phyloP scores from a whole-genome alignment of 108 stramenopile species.

The Discostella stelligeroides region DNA sequence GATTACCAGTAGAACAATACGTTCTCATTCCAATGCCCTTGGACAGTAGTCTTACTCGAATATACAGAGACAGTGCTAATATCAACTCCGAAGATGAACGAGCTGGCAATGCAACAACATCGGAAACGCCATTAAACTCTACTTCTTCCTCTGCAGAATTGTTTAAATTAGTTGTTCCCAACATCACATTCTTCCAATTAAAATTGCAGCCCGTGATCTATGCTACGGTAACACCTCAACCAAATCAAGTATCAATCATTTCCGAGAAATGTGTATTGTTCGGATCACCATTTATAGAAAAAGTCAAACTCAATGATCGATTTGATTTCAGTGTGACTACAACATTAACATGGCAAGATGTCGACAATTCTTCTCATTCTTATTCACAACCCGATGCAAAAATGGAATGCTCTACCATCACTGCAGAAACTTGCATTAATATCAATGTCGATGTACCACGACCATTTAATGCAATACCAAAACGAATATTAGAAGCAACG shows the following conservation, averaged over 20 bases:
- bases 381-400: not conserved
- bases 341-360: conserved; percentile 44
- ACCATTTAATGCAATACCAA: conserved; percentile 47
- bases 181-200: conserved; percentile 43
- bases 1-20: conserved; percentile 51
- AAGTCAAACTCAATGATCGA: conserved; percentile 45
- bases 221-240: conserved; percentile 33
- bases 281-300: conserved; percentile 52
- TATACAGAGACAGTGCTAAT: not conserved
- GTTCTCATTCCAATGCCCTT: conserved; percentile 53
- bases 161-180: conserved; percentile 49
- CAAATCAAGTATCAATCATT: conserved; percentile 31
- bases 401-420: conserved; percentile 16
- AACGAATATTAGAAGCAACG: conserved; percentile 29
- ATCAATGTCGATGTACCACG: conserved; percentile 49
- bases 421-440: conserved; percentile 35
- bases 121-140: not conserved
- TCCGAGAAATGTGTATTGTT: conserved; percentile 38
- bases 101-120: too few relatives aligned
- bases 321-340: conserved; percentile 36
- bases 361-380: not conserved
- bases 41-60: conserved; percentile 33
- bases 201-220: conserved; percentile 43
- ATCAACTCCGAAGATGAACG: too few relatives aligned
- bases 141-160: not conserved